A percentile compares a stretch with the other conserved stretches of the same genome.
Conservation (phyloP, 148 eudicot species). For the Vaccinium corymbosum region DNA sequence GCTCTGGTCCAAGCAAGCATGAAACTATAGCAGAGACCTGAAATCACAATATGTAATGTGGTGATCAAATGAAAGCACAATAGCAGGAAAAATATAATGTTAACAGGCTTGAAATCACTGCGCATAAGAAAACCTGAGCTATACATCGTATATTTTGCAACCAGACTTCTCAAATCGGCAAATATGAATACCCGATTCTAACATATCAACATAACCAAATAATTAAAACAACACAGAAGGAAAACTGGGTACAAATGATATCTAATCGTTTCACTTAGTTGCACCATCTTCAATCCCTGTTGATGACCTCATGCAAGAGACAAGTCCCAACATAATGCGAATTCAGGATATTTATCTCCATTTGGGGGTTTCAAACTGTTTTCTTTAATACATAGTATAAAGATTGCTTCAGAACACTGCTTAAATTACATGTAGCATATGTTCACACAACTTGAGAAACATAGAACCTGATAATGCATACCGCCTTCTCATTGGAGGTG, state of each 20-base stretch:
- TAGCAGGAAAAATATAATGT: background rate
- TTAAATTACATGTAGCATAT: background rate
- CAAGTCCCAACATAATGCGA: background rate
- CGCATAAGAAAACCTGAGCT: background rate
- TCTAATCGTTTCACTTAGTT: background rate
- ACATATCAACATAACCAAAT: no score
- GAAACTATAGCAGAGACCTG: slow-evolving; percentile 99
- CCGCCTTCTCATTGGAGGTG: slow-evolving; percentile 99
- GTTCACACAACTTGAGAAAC: background rate
- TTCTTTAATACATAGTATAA: background rate
- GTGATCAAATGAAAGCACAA: background rate
- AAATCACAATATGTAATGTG: slow-evolving; percentile 14
- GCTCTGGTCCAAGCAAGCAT: slow-evolving; percentile 76
- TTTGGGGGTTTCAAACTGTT: background rate
- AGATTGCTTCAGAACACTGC: background rate
- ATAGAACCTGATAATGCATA: slow-evolving; percentile 50
- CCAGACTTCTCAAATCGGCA: background rate
- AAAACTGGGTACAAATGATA: background rate
- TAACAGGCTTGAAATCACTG: background rate
- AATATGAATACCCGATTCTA: no score
- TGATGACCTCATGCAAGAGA: background rate
- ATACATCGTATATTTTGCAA: background rate
- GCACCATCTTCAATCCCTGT: background rate
- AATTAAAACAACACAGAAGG: no score
- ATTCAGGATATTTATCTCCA: background rate